Percentiles rank a stretch among this genome's conserved stretches.
phyloP scores from a whole-genome alignment of 352 stramenopile species.

The Halophytophthora polymorphica region DNA sequence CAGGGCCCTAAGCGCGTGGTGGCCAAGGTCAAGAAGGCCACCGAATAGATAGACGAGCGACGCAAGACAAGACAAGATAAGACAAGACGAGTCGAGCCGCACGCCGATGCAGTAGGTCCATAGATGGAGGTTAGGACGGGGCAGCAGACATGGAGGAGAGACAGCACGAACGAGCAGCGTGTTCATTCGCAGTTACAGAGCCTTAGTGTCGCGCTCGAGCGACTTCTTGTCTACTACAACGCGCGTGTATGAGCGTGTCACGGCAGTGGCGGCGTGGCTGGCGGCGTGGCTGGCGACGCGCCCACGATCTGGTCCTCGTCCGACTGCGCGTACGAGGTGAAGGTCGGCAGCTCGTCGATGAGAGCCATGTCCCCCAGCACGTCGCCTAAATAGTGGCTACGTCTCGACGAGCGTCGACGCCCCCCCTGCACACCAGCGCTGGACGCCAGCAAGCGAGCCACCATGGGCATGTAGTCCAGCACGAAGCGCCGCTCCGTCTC shows the following conservation, averaged over 20 bases:
- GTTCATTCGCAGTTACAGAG: slow-evolving; percentile 26
- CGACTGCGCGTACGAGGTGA: slow-evolving; percentile 35
- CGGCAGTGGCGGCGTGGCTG: slow-evolving; percentile 19
- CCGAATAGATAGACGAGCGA: slow-evolving; percentile 46
- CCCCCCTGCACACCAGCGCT: slow-evolving; percentile 52
- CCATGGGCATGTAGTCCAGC: slow-evolving; percentile 72
- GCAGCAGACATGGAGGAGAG: slow-evolving; percentile 5
- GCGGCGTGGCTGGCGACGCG: slow-evolving; percentile 34
- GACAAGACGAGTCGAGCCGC: not conserved
- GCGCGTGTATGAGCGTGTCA: slow-evolving; percentile 14
- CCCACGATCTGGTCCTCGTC: slow-evolving; percentile 52
- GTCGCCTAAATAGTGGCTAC: slow-evolving; percentile 75
- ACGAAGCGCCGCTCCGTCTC: slow-evolving; percentile 38
- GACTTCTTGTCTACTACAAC: slow-evolving; percentile 3
- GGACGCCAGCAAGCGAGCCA: slow-evolving; percentile 45
- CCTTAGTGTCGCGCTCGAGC: slow-evolving; percentile 7
- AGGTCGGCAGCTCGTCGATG: slow-evolving; percentile 56
- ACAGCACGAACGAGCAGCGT: slow-evolving; percentile 15
- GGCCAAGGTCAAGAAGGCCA: slow-evolving; percentile 59
- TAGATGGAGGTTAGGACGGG: slow-evolving; percentile 12
- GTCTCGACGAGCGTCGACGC: slow-evolving; percentile 56
- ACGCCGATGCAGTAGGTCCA: slow-evolving; percentile 14
- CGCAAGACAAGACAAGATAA: slow-evolving; percentile 1
- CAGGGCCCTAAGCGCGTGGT: slow-evolving; percentile 33
- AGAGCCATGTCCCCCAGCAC: slow-evolving; percentile 69